A percentile compares a stretch with the other conserved stretches of the same genome.
phyloP scores from a whole-genome alignment of 768 basidiomycete species.

The Boletus huronensis region DNA sequence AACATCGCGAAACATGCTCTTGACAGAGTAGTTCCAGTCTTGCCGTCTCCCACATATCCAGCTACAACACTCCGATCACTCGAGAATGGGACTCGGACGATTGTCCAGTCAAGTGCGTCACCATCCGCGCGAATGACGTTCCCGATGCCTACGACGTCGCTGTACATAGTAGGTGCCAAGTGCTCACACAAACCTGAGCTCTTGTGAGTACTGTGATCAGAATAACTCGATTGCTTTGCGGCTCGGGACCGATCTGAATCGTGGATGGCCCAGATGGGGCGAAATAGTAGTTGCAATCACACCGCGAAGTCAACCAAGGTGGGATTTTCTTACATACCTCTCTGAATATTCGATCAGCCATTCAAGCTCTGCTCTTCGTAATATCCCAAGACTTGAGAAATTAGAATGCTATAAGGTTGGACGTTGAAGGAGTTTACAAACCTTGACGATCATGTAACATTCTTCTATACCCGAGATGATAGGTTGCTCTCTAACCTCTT shows the following conservation, averaged over 20 bases:
- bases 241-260: background rate
- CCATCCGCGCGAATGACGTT: conserved; percentile 48
- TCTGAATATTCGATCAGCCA: background rate
- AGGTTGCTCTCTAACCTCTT: background rate
- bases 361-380: background rate
- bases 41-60: conserved; percentile 68
- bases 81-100: conserved; percentile 61
- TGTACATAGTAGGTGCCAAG: conserved; percentile 56
- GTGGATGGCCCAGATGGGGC: background rate
- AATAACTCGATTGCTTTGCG: background rate
- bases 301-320: background rate
- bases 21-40: conserved; percentile 46
- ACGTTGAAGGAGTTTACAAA: background rate
- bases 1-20: conserved; percentile 61
- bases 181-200: background rate
- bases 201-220: background rate
- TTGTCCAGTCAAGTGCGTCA: conserved; percentile 62
- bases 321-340: background rate
- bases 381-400: background rate
- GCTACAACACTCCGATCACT: conserved; percentile 45
- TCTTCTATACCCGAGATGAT: background rate
- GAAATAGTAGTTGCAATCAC: background rate
- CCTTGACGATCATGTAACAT: background rate
- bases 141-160: conserved; percentile 64
- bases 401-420: background rate